Evolutionary conservation across 73 alveolate species (phyloP), one percentile per base, ranked within the genome.

Genomic region (Effrenium voratum): DNA sequence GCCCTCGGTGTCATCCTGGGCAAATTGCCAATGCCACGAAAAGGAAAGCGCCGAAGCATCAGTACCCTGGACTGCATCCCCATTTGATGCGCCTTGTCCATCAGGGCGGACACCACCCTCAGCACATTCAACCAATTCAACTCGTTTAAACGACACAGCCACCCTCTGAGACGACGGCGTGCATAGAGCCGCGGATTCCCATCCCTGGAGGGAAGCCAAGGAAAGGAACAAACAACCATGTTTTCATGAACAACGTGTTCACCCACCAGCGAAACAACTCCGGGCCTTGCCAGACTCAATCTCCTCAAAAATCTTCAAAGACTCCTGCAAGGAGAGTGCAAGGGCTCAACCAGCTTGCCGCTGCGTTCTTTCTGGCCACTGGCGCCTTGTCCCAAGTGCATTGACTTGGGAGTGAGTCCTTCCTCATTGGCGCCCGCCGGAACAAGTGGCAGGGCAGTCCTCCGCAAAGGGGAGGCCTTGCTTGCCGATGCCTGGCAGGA

Each of bases 401-500:
- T 52, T n/a, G n/a, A n/a, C n/a, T n/a, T n/a, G n/a, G n/a, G n/a
- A n/a, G n/a, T n/a, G n/a, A n/a, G n/a, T 52, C 63, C 63, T 12
- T 12, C 63, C 8, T 52, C 19, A 52, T 52, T 12, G 63, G 19
- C 26, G 19, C 63, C 8, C 19, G 19, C 19, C 8, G 63, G 19
- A 19, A 52, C 63, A 8, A 52, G 26, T 52, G 26, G 63, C 63
- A 52, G 26, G 19, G 63, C 63, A 19, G 44, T 66, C 95, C 95
- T 87, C 95, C 0, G 95, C 95, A 63, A 63, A 87, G 30, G 95
- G 85, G 28, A 87, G 84, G 85, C 95, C 95, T 70, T 87, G 95
- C 95, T 87, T 87, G 41, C 95, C 95, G n/a, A 87, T 87, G 95
- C 95, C 93, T 84, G 79, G n/a, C 57, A 55, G n/a, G n/a, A n/a